Percentiles rank a stretch among this genome's conserved stretches.
Conservation (phyloP, 352 stramenopile genomes). For the Globisporangium ultimum region DNA sequence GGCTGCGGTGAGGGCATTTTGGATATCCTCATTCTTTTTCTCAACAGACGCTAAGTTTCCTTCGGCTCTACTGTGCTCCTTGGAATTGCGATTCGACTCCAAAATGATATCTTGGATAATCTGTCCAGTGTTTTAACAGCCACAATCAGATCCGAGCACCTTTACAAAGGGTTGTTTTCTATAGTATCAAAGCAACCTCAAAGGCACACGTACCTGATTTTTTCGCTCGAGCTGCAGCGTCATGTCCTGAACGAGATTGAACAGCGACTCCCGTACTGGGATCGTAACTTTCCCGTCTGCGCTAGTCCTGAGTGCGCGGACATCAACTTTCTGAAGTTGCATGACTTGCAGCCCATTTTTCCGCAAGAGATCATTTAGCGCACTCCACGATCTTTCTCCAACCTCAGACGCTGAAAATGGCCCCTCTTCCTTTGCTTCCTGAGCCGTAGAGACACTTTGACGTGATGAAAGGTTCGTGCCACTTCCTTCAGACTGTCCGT, state of each 20-base stretch:
- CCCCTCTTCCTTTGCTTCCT: not conserved
- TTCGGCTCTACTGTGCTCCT: slow-evolving; percentile 46
- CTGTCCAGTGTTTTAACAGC: slow-evolving; percentile 17
- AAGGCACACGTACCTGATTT: slow-evolving; percentile 40
- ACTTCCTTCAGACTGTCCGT: not conserved
- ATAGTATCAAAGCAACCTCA: not conserved
- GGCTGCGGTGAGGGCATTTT: slow-evolving; percentile 39
- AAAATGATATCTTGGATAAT: slow-evolving; percentile 79
- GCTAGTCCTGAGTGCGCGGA: not conserved
- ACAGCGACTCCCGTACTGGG: slow-evolving; percentile 46
- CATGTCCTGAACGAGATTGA: slow-evolving; percentile 63
- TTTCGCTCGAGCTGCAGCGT: slow-evolving; percentile 56
- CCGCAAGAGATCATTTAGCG: slow-evolving; percentile 52
- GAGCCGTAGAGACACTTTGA: not conserved
- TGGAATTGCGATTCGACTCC: slow-evolving; percentile 56
- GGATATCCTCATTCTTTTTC: slow-evolving; percentile 46
- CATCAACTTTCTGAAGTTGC: slow-evolving; percentile 26
- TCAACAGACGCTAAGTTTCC: slow-evolving; percentile 36
- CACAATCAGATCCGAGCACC: not conserved
- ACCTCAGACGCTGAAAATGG: not conserved
- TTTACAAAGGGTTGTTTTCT: not conserved
- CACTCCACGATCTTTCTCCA: slow-evolving; percentile 7
- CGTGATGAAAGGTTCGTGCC: not conserved
- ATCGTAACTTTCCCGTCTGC: slow-evolving; percentile 9
- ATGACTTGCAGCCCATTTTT: slow-evolving; percentile 54